These are phyloP conservation scores for Waltiozyma sp. DNA, from an alignment of 1,139 yeast genomes.

Conservation along the genomic window DNA sequence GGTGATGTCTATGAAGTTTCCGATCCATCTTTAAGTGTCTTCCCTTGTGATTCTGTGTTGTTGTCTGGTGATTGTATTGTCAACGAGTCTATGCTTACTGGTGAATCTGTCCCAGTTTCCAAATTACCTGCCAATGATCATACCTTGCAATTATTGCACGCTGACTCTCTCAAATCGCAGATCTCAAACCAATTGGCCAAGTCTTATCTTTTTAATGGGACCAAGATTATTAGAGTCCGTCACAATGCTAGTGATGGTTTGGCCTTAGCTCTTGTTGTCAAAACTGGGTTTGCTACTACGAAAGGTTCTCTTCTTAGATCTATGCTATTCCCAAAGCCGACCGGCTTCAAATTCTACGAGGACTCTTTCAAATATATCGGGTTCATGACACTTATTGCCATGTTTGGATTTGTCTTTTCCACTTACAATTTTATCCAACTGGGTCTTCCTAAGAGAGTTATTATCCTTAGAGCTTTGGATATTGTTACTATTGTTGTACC, in stretches of 20 bases:
- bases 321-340: constrained; percentile 92
- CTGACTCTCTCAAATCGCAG: constrained; percentile 39
- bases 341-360: constrained; percentile 83
- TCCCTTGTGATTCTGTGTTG: constrained; percentile 86
- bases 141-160: constrained; percentile 42
- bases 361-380: constrained; percentile 96
- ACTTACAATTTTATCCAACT: constrained; percentile 72
- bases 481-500: constrained; percentile 95
- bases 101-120: constrained; percentile 95
- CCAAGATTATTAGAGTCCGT: constrained; percentile 75
- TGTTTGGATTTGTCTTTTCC: constrained; percentile 72
- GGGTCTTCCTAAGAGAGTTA: constrained; percentile 57
- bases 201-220: constrained; percentile 77
- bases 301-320: constrained; percentile 93
- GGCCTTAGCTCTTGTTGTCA: constrained; percentile 80
- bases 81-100: constrained; percentile 93
- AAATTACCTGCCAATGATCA: constrained; percentile 60
- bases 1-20: constrained; percentile 91
- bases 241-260: constrained; percentile 34
- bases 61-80: constrained; percentile 88
- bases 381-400: constrained; percentile 81
- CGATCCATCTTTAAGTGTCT: constrained; percentile 60
- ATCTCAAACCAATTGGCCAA: constrained; percentile 61
- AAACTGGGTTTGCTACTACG: constrained; percentile 91
- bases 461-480: constrained; percentile 83